Evolutionary conservation across 495 filamentous ascomycete species (phyloP).

Genomic region (Penicillium longicatenatum): DNA sequence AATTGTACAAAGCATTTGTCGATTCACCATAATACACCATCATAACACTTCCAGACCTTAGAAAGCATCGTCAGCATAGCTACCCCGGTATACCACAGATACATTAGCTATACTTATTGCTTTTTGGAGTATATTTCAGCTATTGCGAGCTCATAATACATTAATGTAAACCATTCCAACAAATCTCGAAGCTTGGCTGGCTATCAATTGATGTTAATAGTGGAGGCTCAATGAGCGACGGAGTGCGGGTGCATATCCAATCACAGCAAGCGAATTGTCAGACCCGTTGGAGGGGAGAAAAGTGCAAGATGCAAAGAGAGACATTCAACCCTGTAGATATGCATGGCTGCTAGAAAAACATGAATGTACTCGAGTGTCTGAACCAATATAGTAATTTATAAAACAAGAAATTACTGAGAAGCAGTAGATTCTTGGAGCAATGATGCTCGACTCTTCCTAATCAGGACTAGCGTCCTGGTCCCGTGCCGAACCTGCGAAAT

Average conservation of each 20-base stretch:
- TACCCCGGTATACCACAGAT: no score
- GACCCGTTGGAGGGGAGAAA: conserved; percentile 13
- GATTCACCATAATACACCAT: no score
- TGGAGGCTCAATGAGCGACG: neutral
- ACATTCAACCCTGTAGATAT: neutral
- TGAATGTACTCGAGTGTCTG: neutral
- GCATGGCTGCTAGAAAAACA: neutral
- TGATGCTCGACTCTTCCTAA: conserved; percentile 5
- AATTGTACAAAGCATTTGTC: no score
- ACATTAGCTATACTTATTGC: no score
- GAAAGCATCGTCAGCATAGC: no score
- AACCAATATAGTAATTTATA: neutral
- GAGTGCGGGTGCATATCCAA: conserved; percentile 14
- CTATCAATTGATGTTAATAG: neutral
- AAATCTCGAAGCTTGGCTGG: neutral
- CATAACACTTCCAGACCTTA: no score
- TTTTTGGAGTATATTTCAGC: no score
- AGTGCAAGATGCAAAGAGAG: neutral
- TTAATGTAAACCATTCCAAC: neutral
- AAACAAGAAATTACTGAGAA: neutral
- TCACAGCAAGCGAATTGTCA: conserved; percentile 31
- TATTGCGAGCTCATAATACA: no score
- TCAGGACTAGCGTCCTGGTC: conserved; percentile 39
- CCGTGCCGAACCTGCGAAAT: conserved; percentile 35
- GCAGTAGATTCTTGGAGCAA: neutral